Evolutionary conservation across 768 basidiomycete genomes (phyloP), one percentile per base, ranked within the genome.

Genomic region (Phaeotremella skinneri): DNA sequence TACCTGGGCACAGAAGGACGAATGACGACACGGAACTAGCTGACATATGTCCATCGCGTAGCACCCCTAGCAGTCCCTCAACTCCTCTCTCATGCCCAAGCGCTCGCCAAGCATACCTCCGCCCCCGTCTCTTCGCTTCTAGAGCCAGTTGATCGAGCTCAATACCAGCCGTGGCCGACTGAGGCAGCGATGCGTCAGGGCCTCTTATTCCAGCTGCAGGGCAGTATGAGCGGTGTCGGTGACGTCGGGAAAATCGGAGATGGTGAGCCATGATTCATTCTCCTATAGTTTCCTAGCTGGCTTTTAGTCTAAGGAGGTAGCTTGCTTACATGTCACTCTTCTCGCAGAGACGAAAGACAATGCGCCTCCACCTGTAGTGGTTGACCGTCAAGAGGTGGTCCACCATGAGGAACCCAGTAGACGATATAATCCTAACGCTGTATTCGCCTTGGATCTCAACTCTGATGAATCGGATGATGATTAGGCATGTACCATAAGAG

Each of bases 401-500:
- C 32, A 6, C 51, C 65, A 64, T 26, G 71, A 72, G 59, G 68
- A 69, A 27, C 53, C 49, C n/a, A 29, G 56, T 13, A 53, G 68
- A 34, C 49, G 57, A 52, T 65, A 54, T 50, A 66, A 66, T 48
- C 66, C 66, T 7, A 52, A 65, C 37, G 67, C 67, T 9, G 68
- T 74, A 3, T 74, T 64, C 60, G 55, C 63, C 23, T 52, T 74
- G 21, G 72, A 69, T 27, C 68, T 74, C 49, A 69, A 71, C 41
- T 71, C 69, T 21, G 71, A 73, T 42, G 58, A 59, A 47, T 68
- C 67, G 25, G 70, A 72, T 25, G 67, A 68, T 26, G 70, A 69
- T 23, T 68, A 60, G 49, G 16, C n/a, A 26, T 4, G 6, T 11
- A 11, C 11, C 11, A 41, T n/a, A 41, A n/a, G n/a, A 41, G 37